Evolutionary conservation across 768 basidiomycete genomes (phyloP), one percentile per base, ranked within the genome.

Genomic region (Lentinula sp.): DNA sequence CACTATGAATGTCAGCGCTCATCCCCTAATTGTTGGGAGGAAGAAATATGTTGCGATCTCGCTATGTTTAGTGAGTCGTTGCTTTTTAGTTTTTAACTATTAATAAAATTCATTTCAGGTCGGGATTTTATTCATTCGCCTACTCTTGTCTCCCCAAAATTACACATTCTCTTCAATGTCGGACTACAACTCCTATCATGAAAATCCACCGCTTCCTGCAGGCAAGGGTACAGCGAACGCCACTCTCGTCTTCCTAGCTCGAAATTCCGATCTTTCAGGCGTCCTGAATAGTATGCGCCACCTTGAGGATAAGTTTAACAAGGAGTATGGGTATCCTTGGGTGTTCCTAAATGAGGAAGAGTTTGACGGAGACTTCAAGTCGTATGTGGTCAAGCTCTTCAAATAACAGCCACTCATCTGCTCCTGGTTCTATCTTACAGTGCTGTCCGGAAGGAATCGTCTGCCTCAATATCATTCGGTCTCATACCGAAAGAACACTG

Each of bases 311-410:
- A 75, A 85, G 43, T 95, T 95, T 76, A 98, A 98, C 73, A 75
- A 78, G 48, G 82, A 79, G 62, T 90, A 84, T 66, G 79, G 81
- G 20, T 96, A 97, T 68, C 91, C 93, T 4, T 97, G 91, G 72
- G 87, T 93, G 28, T 90, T 97, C 73, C 76, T 98, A 62, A 96
- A 96, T 70, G 94, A 97, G 53, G 82, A 84, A 63, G 82, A 84
- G 0, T 96, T 96, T 72, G 77, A 81, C 13, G 85, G 87, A 0
- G 81, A 84, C 16, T 95, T 95, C 74, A 91, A 87, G 69, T 74
- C 75, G 83, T 85, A 68, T 37, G 33, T 37, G 28, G 16, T 56
- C 60, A 28, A 28, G 4, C 3, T 28, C 28, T 33, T 18, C 15
- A 8, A 16, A n/a, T 46, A n/a, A 46, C 43, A 10, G 12, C 16